phyloP scores from a whole-genome alignment of 208 protist genomes.

The Wallacemonas rigidus region DNA sequence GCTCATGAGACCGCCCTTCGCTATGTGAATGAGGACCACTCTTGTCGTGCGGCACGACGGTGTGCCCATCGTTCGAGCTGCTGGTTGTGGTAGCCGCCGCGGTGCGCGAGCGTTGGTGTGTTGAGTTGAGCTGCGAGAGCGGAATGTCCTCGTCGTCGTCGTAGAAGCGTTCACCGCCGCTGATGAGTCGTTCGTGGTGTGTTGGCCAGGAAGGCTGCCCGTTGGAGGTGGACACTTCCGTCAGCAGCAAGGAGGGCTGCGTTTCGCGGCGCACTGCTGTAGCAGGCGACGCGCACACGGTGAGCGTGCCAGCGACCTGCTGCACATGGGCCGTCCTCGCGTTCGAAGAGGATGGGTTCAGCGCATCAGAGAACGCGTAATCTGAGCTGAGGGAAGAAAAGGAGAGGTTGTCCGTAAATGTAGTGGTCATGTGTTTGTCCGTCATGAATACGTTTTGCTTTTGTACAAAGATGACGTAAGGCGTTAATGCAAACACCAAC shows the following conservation, averaged over 20 bases:
- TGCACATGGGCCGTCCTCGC: neutral
- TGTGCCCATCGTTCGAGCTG: neutral
- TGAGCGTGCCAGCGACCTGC: too few relatives aligned
- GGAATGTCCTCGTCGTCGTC: constrained; percentile 18
- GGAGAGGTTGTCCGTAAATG: constrained; percentile 9
- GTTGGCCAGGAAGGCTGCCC: neutral
- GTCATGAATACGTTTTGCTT: neutral
- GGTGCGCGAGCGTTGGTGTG: neutral
- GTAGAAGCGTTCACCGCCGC: constrained; percentile 10
- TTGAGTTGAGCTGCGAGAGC: neutral
- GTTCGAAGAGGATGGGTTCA: neutral
- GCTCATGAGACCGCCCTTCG: neutral
- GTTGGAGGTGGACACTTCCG: neutral
- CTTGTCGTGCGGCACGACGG: too few relatives aligned
- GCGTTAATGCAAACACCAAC: constrained; percentile 9
- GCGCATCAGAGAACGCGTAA: neutral
- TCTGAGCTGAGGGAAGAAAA: constrained; percentile 17
- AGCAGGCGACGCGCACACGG: too few relatives aligned
- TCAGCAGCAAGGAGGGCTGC: neutral
- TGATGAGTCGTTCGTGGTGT: constrained; percentile 8
- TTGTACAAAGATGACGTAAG: neutral
- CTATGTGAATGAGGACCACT: too few relatives aligned
- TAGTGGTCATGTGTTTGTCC: neutral
- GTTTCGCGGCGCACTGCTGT: too few relatives aligned
- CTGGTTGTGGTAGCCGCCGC: neutral